Base-by-base conservation (phyloP, 805 yeast genomes). In the Zygosaccharomyces gambellarensis region DNA sequence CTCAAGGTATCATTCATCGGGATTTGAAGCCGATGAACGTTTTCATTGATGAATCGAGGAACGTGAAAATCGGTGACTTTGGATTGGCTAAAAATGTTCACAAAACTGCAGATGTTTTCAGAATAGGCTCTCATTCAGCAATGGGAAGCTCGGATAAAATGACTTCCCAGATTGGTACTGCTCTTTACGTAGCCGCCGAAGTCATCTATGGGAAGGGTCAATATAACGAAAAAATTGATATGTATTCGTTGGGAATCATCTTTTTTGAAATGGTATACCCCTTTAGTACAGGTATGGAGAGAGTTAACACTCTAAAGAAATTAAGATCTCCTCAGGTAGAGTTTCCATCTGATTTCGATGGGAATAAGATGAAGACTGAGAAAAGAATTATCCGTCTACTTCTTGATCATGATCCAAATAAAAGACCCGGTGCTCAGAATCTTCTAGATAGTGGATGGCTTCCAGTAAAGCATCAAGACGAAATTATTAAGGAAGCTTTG, bases 1-100 rank as follows among this genome's bases (percentile, higher is more conserved):
- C 89, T 0, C 95, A 88, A 63, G 97, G 97, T 1, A 90, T 92
- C 44, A 90, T 94, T 54, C 99, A 94, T 68, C 76, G 99, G 50
- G 99, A 94, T 64, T 75, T 94, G 58, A 94, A 94, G 65, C 98
- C 99, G 1, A 87, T 87, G 78, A 94, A 94, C 64, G 88, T 94
- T 63, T 94, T 94, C 72, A 90, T 94, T 58, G 99, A 94, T 67
- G 86, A 85, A 55, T 79, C 87, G 1, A 83, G 86, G 57, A 90
- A 92, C 61, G 83, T 94, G 50, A 94, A 94, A 64, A 85, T 94
- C 38, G 99, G 99, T 61, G 99, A 94, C 64, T 94, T 94, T 69
- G 99, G 99, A 0, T 76, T 94, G 50, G 99, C 99, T 0, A 90
- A 90, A 56, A 90, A 84, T 62, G 90, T 87, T 1, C 94, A 87